Evolutionary conservation across 805 yeast species (phyloP), one percentile per base, ranked within the genome.

Genomic region (Maudiozyma barnettii): DNA sequence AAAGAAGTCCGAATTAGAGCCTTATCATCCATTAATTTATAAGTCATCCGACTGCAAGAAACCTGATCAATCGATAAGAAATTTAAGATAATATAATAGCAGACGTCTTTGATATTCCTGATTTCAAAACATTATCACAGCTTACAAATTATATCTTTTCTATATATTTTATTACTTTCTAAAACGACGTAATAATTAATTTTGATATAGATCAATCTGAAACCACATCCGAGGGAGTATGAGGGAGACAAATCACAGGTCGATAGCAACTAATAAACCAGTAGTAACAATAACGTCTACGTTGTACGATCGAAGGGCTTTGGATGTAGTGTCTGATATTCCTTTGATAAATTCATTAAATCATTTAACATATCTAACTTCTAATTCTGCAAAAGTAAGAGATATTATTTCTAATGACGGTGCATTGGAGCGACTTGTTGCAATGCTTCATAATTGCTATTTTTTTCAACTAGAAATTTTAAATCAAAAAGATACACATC

Each of bases 341-440:
- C 97, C 99, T 1, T 72, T 91, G 48, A 93, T 93, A 50, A 89
- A 88, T 72, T 87, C 96, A 7, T 71, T 91, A 56, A 91, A 90
- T 65, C 95, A 89, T 69, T 73, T 91, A 46, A 87, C 96, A 1
- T 87, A 84, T 62, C 74, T 93, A 35, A 86, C 91, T 0, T 82
- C 95, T 1, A 81, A 93, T 16, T 82, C 89, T 50, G 82, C 88
- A 30, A 83, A 90, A 58, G 96, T 91, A 2, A 75, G 99, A 39
- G 98, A 93, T 58, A 88, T 96, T 0, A 72, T 91, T 30, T 77
- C 95, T 14, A 72, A 70, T 23, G 99, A 91, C 64, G 98, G 99
- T 12, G 98, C 98, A 0, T 69, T 93, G 38, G 96, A 88, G 61
- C 72, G 98, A 45, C 72, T 91, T 45, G 87, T 91, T 36, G 83